Evolutionary conservation across 2,329 filamentous ascomycete species (phyloP), one percentile per base, ranked within the genome.

Genomic region (Penicillium nordicum): DNA sequence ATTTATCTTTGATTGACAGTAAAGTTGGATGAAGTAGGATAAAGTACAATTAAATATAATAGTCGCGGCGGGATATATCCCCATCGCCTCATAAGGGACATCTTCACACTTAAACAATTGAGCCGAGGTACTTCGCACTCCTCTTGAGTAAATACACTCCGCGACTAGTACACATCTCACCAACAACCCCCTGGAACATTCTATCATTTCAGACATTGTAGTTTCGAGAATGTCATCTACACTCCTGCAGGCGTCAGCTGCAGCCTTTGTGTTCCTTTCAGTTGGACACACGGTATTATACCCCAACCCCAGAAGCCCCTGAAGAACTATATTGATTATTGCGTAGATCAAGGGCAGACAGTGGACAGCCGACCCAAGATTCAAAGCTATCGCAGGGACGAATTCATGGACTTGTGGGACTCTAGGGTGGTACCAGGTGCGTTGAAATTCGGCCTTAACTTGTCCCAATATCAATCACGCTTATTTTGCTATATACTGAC

Each of bases 351-450:
- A 50, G 11, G 64, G 64, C 9, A 61, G 47, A 27, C 40, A 67
- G 42, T 69, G 64, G 64, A 66, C 59, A 38, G 53, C 59, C 32
- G 62, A 69, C 38, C 64, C 63, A 25, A 45, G 55, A 41, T 69
- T 69, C 30, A 66, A 63, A 55, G 57, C 52, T 18, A 61, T 67
- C 34, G 54, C 59, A 21, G 62, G 61, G 27, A 60, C 65, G 1
- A 62, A 48, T 52, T 34, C 64, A 0, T 66, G 64, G 64, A 53
- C 63, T 29, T 62, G 64, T 47, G 64, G 61, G 5, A 63, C 58
- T 21, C 60, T 67, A 5, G 67, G 67, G 4, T 69, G 67, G 67
- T 69, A 66, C 46, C 66, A 69, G 59, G 65, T 66, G 57, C 18
- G 61, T 60, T 42, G n/a, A 40, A 38, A 11, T 2, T 29, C 16